Evolutionary conservation across 2,329 filamentous ascomycete genomes (phyloP), one percentile per base, ranked within the genome.

Genomic region (Pseudocercospora fijiensis): DNA sequence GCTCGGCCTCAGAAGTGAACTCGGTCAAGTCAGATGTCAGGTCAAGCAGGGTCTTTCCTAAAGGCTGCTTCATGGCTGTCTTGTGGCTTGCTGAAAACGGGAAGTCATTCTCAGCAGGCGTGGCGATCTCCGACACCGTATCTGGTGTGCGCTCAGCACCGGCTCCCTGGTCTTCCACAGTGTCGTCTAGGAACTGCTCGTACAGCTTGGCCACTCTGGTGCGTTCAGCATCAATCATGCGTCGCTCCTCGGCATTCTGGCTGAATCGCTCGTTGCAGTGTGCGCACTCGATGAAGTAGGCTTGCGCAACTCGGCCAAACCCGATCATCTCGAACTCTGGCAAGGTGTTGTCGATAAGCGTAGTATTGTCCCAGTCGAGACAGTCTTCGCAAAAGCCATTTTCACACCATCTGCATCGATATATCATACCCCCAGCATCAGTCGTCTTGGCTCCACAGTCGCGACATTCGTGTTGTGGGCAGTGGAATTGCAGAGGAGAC

Each of bases 371-470:
- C 75, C 82, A 86, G 55, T 86, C 80, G 0, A 87, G 71, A 68
- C 85, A 87, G 51, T 86, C 82, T 61, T 88, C 85, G 68, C 85
- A 88, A 68, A 79, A 86, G 0, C 81, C 84, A 1, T 75, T 74
- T 27, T 82, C 79, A 65, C 85, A 88, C 78, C 79, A 85, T 8
- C 83, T 78, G 69, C 85, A 87, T 22, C 82, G 78, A 71, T 81
- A 82, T 26, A 83, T 77, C 62, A 84, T 73, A 11, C 81, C 81
- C 1, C 81, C 81, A 2, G 79, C 81, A 33, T 82, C 79, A 0
- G 73, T 73, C 0, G 84, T 84, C 61, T 82, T 83, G 68, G 83
- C 83, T 1, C 75, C 74, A 64, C 85, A 88, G 45, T 83, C 80
- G 2, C 69, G 73, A 65, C 85, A 88, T 49, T 79, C 73, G 67